Percentiles rank a stretch among this genome's conserved stretches.
Evolutionary conservation across 495 filamentous ascomycete genomes (phyloP).

Genomic region (Extremus antarcticus): DNA sequence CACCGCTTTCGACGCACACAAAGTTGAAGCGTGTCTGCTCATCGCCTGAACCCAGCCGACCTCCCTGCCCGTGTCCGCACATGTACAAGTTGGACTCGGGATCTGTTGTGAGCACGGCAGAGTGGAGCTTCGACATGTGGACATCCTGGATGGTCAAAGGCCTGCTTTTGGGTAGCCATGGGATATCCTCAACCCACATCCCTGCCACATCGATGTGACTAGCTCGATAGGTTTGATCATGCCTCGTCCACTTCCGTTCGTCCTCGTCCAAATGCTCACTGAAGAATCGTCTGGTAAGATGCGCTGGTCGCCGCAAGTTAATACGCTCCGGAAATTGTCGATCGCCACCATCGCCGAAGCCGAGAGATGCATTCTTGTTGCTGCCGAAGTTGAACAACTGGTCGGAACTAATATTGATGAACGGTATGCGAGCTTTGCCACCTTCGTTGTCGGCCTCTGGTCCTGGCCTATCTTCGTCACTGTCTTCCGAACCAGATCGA

Average conservation of each 20-base stretch:
- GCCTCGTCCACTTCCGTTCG: slow-evolving; percentile 17
- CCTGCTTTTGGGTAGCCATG: slow-evolving; percentile 54
- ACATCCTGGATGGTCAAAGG: slow-evolving; percentile 66
- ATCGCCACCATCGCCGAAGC: slow-evolving; percentile 86
- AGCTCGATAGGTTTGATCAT: slow-evolving; percentile 22
- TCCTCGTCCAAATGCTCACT: slow-evolving; percentile 24
- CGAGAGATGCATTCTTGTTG: slow-evolving; percentile 87
- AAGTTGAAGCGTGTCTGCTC: slow-evolving; percentile 80
- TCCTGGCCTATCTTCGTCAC: slow-evolving; percentile 30
- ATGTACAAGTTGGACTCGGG: slow-evolving; percentile 85
- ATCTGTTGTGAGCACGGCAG: slow-evolving; percentile 80
- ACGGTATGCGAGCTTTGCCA: slow-evolving; percentile 3
- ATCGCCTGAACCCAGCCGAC: slow-evolving; percentile 80
- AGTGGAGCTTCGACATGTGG: slow-evolving; percentile 82
- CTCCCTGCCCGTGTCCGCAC: slow-evolving; percentile 84
- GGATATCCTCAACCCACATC: slow-evolving; percentile 39
- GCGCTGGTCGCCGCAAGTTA: slow-evolving; percentile 63
- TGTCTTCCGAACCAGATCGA: slow-evolving; percentile 21
- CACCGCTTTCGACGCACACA: slow-evolving; percentile 63
- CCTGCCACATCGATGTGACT: not conserved
- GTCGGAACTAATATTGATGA: slow-evolving; percentile 50
- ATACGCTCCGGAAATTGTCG: slow-evolving; percentile 85
- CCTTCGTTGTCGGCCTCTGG: slow-evolving; percentile 27
- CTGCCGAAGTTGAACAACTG: slow-evolving; percentile 89
- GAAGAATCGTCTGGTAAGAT: slow-evolving; percentile 60